phyloP scores from a whole-genome alignment of 768 basidiomycete genomes.

The Mycena albidolilacea region DNA sequence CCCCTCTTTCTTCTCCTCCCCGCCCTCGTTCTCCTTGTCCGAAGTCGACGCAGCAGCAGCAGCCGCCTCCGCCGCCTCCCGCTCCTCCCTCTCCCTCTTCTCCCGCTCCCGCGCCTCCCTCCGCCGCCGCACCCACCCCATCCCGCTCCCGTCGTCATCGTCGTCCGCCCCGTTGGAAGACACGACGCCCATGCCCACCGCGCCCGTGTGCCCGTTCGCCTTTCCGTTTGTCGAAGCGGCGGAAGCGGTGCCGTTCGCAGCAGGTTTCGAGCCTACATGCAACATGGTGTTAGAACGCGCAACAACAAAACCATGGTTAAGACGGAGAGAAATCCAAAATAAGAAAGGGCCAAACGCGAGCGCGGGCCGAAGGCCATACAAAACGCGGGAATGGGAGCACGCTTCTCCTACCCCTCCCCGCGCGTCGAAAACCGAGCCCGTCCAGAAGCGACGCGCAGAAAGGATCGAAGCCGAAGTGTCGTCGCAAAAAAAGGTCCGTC shows the following conservation, averaged over 20 bases:
- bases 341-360: no score
- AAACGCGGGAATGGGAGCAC: no score
- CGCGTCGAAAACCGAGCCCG: no score
- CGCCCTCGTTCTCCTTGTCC: slow-evolving; percentile 48
- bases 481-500: no score
- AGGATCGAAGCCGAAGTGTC: no score
- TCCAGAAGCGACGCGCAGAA: no score
- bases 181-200: slow-evolving; percentile 49
- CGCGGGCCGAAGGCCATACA: no score
- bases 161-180: slow-evolving; percentile 46
- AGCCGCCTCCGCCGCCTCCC: slow-evolving; percentile 46
- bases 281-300: not conserved
- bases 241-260: not conserved
- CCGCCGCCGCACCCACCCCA: slow-evolving; percentile 84
- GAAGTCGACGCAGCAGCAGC: no score
- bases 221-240: slow-evolving; percentile 16
- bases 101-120: slow-evolving; percentile 74
- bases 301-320: no score
- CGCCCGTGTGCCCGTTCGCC: slow-evolving; percentile 40
- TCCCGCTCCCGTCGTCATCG: slow-evolving; percentile 89
- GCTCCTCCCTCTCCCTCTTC: slow-evolving; percentile 63
- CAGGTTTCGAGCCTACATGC: not conserved
- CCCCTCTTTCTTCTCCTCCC: slow-evolving; percentile 27
- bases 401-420: no score
- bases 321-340: no score